Conservation (phyloP, 1,139 yeast species). For the Scheffersomyces lignicola region DNA sequence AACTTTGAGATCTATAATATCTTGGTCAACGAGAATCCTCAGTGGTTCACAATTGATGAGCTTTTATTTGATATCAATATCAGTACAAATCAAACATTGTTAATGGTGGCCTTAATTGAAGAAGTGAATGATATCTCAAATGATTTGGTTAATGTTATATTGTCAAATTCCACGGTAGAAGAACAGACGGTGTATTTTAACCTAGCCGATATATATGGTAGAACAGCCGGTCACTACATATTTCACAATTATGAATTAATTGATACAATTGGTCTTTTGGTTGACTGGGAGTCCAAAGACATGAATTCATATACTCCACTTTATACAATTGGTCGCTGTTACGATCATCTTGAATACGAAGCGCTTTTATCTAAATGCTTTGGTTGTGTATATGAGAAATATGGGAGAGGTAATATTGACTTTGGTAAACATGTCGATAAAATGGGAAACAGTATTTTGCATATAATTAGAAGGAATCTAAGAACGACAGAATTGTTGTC, state of each 20-base stretch:
- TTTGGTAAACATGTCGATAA: constrained; percentile 67
- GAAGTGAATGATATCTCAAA: constrained; percentile 51
- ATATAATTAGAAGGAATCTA: constrained; percentile 56
- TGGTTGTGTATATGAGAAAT: constrained; percentile 43
- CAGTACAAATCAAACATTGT: constrained; percentile 49
- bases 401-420: constrained; percentile 31
- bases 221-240: constrained; percentile 75
- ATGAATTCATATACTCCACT: constrained; percentile 75
- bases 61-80: constrained; percentile 62
- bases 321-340: constrained; percentile 72
- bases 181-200: constrained; percentile 56
- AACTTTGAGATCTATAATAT: constrained; percentile 45
- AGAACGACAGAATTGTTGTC: constrained; percentile 37
- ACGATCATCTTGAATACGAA: constrained; percentile 71
- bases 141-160: constrained; percentile 48
- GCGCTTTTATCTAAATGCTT: constrained; percentile 51
- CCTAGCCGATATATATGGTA: constrained; percentile 46
- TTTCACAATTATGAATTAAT: constrained; percentile 60
- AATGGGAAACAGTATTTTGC: constrained; percentile 75
- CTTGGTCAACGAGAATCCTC: constrained; percentile 43
- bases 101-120: constrained; percentile 60
- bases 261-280: constrained; percentile 51
- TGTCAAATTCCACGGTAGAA: constrained; percentile 37
- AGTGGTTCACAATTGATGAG: constrained; percentile 64
- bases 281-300: constrained; percentile 77